Percentiles rank a stretch among this genome's conserved stretches.
Conservation (phyloP, 23 red algal species). For the Gracilaria gracilis region DNA sequence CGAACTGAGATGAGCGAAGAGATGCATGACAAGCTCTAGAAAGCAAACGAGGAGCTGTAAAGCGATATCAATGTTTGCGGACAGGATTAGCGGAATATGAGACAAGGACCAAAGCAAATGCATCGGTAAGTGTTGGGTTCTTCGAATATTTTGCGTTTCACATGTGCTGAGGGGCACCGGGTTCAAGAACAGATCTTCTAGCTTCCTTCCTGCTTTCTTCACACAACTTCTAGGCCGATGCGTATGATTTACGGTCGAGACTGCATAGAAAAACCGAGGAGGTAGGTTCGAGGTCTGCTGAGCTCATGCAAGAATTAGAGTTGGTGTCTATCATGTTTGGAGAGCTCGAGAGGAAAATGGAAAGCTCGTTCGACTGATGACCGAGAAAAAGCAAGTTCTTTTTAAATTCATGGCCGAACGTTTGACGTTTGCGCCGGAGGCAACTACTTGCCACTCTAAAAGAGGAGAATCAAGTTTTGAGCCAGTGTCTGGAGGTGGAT, state of each 20-base stretch:
- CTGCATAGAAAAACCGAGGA: constrained; percentile 60
- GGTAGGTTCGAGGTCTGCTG: constrained; percentile 60
- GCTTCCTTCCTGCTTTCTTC: not conserved
- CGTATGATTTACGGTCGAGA: not conserved
- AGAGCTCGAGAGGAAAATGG: constrained; percentile 79
- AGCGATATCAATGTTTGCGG: constrained; percentile 41
- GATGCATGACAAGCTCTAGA: constrained; percentile 52
- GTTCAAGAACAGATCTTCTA: not conserved
- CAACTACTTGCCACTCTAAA: constrained; percentile 87
- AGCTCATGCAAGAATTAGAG: constrained; percentile 91
- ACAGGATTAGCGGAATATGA: constrained; percentile 25
- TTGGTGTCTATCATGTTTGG: constrained; percentile 76
- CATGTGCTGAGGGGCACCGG: not conserved
- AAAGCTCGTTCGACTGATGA: constrained; percentile 64
- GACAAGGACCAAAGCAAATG: not conserved
- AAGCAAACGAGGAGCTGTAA: constrained; percentile 32
- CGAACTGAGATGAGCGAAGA: constrained; percentile 62
- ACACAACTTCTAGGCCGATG: constrained; percentile 7
- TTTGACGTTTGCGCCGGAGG: constrained; percentile 75
- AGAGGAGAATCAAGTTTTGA: constrained; percentile 82
- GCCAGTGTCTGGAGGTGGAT: constrained; percentile 68
- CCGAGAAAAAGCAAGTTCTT: constrained; percentile 86
- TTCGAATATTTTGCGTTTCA: not conserved
- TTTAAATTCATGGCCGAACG: constrained; percentile 86
- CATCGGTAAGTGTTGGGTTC: constrained; percentile 53